Evolutionary conservation across 345 rosid genomes (phyloP), one percentile per base, ranked within the genome.

Genomic region (Melaleuca quinquenervia): DNA sequence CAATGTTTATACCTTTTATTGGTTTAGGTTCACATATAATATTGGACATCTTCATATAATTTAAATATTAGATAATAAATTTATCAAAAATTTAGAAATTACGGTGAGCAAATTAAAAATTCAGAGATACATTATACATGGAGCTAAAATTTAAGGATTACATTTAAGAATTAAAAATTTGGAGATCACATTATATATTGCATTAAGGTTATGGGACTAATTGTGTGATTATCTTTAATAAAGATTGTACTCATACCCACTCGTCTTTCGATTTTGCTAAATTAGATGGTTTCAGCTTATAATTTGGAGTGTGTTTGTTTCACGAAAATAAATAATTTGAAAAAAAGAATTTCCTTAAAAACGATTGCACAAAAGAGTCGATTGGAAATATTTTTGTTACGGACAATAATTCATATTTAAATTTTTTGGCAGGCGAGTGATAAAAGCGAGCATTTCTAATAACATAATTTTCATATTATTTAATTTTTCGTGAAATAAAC

Each of bases 21-120:
- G 0, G 12, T 58, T 58, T 13, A 58, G 32, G 0, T n/a, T 6
- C 0, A 0, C 0, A 3, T 4, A n/a, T 1, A n/a, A 58, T 58
- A n/a, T 26, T 56, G 41, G 4, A 41, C 41, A 41, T 41, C 41
- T 41, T 41, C 41, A 41, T 41, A 41, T 41, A 41, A 41, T 41
- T 41, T n/a, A n/a, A 41, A 41, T 41, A 41, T 2, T 41, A 41
- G 41, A 41, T 41, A 2, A 2, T 41, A 41, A 41, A 41, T 41
- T 41, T 41, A 41, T 41, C 41, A 41, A 41, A 41, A 41, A 41
- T 41, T 41, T 41, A 41, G 41, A 41, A 0, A 26, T 0, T 6
- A 56, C 26, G 11, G 24, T 56, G 3, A 26, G 26, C 13, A 1
- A 26, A 56, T 56, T 56, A 56, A 56, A 56, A 26, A 26, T 11